Percentiles rank a stretch among this genome's conserved stretches.
These are phyloP conservation scores for Eucalyptus guilfoylei DNA, from an alignment of 345 rosid genomes.

Conservation along the genomic window DNA sequence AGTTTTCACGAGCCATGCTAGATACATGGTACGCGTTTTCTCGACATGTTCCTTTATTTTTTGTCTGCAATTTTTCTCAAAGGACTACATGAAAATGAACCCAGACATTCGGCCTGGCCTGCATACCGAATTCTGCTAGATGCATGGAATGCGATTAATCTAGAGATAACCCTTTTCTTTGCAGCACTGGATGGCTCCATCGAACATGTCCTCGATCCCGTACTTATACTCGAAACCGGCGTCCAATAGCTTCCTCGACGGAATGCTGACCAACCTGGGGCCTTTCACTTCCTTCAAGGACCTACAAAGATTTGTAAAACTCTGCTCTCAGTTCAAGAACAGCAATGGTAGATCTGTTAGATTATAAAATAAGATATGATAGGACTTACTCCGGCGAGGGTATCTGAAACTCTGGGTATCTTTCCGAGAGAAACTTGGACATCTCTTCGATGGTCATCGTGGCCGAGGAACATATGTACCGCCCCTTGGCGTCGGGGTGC, in stretches of 20 bases:
- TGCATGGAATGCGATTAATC: neutral
- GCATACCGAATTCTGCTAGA: neutral
- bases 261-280: neutral
- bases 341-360: neutral
- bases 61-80: no score
- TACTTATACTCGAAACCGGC: slow-evolving; percentile 20
- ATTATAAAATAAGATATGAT: neutral
- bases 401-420: slow-evolving; percentile 13
- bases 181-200: slow-evolving; percentile 13
- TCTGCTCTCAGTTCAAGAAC: neutral
- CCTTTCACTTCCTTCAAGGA: neutral
- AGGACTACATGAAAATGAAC: neutral
- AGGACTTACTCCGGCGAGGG: slow-evolving; percentile 8
- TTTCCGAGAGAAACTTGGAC: slow-evolving; percentile 7
- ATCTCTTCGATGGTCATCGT: neutral
- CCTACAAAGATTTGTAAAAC: neutral
- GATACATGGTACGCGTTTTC: no score
- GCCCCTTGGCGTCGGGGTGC: slow-evolving; percentile 16
- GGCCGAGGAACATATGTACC: slow-evolving; percentile 20
- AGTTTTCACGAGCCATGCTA: no score
- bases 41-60: no score
- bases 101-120: neutral
- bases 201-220: slow-evolving; percentile 15
- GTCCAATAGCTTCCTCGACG: slow-evolving; percentile 17
- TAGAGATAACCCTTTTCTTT: slow-evolving; percentile 8